Evolutionary conservation across 2,329 filamentous ascomycete genomes (phyloP), one percentile per base, ranked within the genome.

Genomic region (Hirsutella minnesotensis): DNA sequence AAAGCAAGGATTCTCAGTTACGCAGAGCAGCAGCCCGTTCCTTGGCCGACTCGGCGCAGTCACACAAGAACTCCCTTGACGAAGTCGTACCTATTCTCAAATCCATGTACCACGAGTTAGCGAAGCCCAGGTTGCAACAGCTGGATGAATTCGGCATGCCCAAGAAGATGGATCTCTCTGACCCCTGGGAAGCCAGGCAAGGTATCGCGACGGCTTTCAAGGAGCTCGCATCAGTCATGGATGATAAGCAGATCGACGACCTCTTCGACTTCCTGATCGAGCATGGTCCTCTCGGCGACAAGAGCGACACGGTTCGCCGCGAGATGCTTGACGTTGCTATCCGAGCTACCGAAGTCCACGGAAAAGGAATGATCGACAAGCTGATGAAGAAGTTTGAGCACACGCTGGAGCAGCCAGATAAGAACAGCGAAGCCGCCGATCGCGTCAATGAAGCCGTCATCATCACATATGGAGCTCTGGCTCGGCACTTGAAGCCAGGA

Each of bases 371-470:
- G 49, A 81, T 98, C 3, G 89, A 96, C 56, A 79, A 83, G 50
- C 68, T 98, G 43, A 98, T 98, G 89, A 78, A 83, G 54, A 80
- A 90, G 13, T 94, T 96, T 56, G 92, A 98, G 61, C 75, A 73
- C 20, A 88, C 86, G 0, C 70, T 98, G n/a, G 88, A 90, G 56
- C 81, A 79, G 3, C 84, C 88, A 3, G 86, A 92, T 59, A 86
- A 83, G 57, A 83, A 80, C 44, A 88, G 82, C 1, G 79, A 89
- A 51, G 78, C 82, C 42, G 81, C 86, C 16, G 94, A 98, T 61
- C 78, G 87, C 46, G 84, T 96, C 49, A 95, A 95, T 53, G 92
- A 98, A 64, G 92, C 94, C 16, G 89, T 98, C 41, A 89, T 98
- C 52, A 92, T 98, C 53, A 83, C 98, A 60, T 98, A 98, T 54